Base-by-base conservation (phyloP, 2,329 filamentous ascomycete genomes). In the Fusarium torulosum region DNA sequence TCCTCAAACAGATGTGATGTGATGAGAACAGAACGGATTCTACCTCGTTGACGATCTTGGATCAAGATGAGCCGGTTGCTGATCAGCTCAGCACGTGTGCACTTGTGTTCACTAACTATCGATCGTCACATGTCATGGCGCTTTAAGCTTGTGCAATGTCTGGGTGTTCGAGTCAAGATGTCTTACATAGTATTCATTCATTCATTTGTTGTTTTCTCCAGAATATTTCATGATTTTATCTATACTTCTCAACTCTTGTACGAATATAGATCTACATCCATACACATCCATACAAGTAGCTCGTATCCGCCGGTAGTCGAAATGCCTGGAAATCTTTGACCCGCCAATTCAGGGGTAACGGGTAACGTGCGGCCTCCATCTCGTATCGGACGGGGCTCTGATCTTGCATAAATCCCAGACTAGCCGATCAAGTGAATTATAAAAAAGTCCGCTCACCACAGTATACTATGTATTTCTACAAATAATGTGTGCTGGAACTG, bases 321-420 rank as follows among this genome's bases (percentile, higher is more conserved):
- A 49, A 27, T 66, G 44, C 42, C 33, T 33, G 27, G 46, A 52
- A 41, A 27, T 37, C 17, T 33, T 19, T 27, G 57, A 42, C 49
- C 55, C 65, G 53, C 51, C 42, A 38, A 69, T 68, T 43, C 66
- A 66, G 66, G 66, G 65, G 66, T 33, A 49, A 41, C 42, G 66
- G 65, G 66, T 33, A 49, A 41, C 42, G 45, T 21, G 41, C 50
- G 23, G 46, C 38, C 64, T 50, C 49, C 46, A 67, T 43, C 62
- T 66, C 66, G 61, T 68, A 69, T 69, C 27, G 40, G 60, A 61
- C 37, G 35, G 55, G 51, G 44, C 56, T 47, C 29, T 69, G 56
- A 53, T 55, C 62, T 55, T 69, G 65, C 65, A 66, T 69, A 45
- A 60, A 55, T 27, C 23, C 25, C n/a, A 46, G 50, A 68, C 51